Conservation (phyloP, 805 yeast genomes). For the Wickerhamiella lipophila region DNA sequence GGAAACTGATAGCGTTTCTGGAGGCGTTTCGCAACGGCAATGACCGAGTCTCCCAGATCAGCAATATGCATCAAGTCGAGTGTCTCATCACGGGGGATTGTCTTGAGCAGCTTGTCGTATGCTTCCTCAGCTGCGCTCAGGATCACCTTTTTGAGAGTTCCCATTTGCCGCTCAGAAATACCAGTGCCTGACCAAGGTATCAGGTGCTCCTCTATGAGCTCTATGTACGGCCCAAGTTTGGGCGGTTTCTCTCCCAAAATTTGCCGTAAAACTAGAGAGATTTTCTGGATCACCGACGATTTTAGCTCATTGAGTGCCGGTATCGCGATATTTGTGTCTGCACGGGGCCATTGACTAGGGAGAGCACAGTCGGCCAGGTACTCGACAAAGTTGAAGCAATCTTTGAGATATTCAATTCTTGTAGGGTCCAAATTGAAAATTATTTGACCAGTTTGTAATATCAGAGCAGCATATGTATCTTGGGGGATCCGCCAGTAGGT, state of each 20-base stretch:
- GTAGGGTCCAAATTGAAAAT: background rate
- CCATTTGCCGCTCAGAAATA: constrained; percentile 35
- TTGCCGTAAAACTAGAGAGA: constrained; percentile 32
- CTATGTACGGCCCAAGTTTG: constrained; percentile 42
- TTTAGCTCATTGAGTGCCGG: constrained; percentile 32
- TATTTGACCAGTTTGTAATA: background rate
- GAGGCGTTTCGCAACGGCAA: constrained; percentile 36
- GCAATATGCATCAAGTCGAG: constrained; percentile 44
- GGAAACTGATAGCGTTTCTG: constrained; percentile 52
- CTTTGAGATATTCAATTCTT: constrained; percentile 3
- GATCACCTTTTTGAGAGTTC: constrained; percentile 29
- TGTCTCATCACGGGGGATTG: constrained; percentile 48
- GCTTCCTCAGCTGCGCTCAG: constrained; percentile 34
- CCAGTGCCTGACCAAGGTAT: constrained; percentile 35
- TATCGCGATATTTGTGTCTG: constrained; percentile 11
- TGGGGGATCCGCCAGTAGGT: constrained; percentile 44
- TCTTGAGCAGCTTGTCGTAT: constrained; percentile 34
- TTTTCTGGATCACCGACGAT: constrained; percentile 35
- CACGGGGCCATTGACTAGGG: constrained; percentile 14
- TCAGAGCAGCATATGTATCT: constrained; percentile 9
- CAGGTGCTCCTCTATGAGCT: constrained; percentile 39
- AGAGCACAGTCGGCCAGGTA: constrained; percentile 1
- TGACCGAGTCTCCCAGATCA: constrained; percentile 42
- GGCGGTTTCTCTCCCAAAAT: constrained; percentile 38
- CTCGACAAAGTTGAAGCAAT: constrained; percentile 5